A percentile compares a stretch with the other conserved stretches of the same genome.
phyloP scores from a whole-genome alignment of 1,139 yeast genomes.

The Protomyces gravidus region DNA sequence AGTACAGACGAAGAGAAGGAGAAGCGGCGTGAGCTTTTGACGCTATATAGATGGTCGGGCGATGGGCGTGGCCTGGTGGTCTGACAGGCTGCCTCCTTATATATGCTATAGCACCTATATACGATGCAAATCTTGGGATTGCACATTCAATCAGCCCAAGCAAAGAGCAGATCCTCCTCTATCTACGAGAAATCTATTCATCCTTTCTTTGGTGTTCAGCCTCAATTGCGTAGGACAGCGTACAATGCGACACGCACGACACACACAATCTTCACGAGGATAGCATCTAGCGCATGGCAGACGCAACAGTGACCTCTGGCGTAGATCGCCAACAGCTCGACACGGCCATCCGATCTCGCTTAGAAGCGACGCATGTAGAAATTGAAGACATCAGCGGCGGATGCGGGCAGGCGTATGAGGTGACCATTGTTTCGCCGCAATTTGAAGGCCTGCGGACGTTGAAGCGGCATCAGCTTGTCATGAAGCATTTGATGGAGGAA shows the following conservation, averaged over 20 bases:
- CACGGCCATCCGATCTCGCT: slow-evolving; percentile 19
- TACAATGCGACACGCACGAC: too few species aligned
- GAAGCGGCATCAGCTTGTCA: slow-evolving; percentile 81
- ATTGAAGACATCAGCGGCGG: slow-evolving; percentile 49
- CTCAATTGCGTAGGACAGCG: too few species aligned
- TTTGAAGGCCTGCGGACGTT: slow-evolving; percentile 81
- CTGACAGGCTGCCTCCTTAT: too few species aligned
- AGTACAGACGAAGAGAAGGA: slow-evolving; percentile 31
- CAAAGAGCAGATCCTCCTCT: too few species aligned
- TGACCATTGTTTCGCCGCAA: slow-evolving; percentile 71
- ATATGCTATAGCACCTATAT: too few species aligned
- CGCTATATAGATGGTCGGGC: slow-evolving; percentile 38
- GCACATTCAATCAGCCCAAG: too few species aligned
- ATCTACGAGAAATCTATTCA: too few species aligned
- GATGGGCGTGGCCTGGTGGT: slow-evolving; percentile 39
- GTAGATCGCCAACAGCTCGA: slow-evolving; percentile 22
- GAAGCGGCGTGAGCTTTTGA: slow-evolving; percentile 38
- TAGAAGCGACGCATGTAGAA: slow-evolving; percentile 25
- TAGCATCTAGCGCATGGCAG: not conserved
- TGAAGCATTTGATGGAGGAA: slow-evolving; percentile 71
- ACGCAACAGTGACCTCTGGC: slow-evolving; percentile 16
- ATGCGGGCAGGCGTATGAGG: slow-evolving; percentile 78
- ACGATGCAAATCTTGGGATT: too few species aligned
- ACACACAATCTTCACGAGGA: too few species aligned
- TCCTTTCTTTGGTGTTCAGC: too few species aligned